phyloP scores from a whole-genome alignment of 2,329 filamentous ascomycete species.

The Trichocomaceae sp. region DNA sequence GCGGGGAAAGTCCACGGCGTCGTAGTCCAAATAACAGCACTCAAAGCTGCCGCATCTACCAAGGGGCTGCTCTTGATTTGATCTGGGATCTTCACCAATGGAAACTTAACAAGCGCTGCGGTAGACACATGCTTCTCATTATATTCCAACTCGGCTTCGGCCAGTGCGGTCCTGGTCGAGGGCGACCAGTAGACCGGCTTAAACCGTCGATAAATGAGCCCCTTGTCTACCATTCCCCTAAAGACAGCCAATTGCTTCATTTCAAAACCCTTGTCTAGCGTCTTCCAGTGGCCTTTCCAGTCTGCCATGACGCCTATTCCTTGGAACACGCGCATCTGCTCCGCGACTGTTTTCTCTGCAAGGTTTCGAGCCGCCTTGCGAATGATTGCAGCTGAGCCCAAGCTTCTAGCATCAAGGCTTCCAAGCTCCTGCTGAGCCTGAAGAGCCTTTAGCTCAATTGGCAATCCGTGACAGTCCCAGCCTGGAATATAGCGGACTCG shows the following conservation, averaged over 20 bases:
- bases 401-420: constrained; percentile 14
- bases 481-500: constrained; percentile 78
- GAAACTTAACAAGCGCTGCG: constrained; percentile 67
- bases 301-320: constrained; percentile 60
- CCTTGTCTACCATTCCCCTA: constrained; percentile 55
- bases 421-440: constrained; percentile 46
- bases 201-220: constrained; percentile 55
- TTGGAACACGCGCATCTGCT: constrained; percentile 54
- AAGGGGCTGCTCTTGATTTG: constrained; percentile 36
- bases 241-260: constrained; percentile 55
- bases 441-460: constrained; percentile 93
- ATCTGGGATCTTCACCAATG: constrained; percentile 48
- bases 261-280: constrained; percentile 57
- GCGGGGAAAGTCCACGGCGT: constrained; percentile 96
- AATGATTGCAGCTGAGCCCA: constrained; percentile 42
- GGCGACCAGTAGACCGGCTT: constrained; percentile 63
- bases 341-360: constrained; percentile 50
- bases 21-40: constrained; percentile 95
- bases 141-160: constrained; percentile 60
- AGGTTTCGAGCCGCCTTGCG: constrained; percentile 50
- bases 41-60: constrained; percentile 49
- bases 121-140: constrained; percentile 55
- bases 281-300: constrained; percentile 57
- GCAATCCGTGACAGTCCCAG: constrained; percentile 96
- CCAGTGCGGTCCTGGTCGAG: constrained; percentile 57